Evolutionary conservation across 768 basidiomycete genomes (phyloP).

Genomic region (Podaxis carcinomalis): DNA sequence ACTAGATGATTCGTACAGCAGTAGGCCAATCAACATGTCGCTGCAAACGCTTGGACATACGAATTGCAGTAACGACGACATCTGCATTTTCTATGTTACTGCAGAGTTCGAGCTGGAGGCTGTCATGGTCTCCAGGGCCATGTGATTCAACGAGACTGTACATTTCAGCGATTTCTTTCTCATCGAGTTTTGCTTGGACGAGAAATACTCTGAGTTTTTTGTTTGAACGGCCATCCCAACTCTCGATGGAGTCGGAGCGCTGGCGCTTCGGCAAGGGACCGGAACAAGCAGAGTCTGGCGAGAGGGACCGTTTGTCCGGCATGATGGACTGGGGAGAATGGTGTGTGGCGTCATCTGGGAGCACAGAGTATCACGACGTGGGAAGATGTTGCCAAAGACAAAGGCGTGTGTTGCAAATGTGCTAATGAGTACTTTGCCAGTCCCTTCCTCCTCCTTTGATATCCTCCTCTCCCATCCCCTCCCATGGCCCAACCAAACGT

Average conservation of each 20-base stretch:
- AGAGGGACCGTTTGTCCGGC: neutral
- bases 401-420: neutral
- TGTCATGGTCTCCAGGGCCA: neutral
- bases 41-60: conserved; percentile 65
- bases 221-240: conserved; percentile 7
- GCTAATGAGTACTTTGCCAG: conserved; percentile 12
- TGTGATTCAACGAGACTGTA: conserved; percentile 29
- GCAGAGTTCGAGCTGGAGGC: conserved; percentile 29
- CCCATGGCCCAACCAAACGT: conserved; percentile 22
- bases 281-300: neutral
- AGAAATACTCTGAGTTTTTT: conserved; percentile 24
- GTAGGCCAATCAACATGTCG: conserved; percentile 63
- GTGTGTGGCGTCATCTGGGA: neutral
- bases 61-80: conserved; percentile 61
- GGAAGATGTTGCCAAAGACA: conserved; percentile 23
- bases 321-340: conserved; percentile 1
- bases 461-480: conserved; percentile 16
- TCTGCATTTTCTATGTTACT: conserved; percentile 46
- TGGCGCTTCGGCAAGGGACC: conserved; percentile 5
- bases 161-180: conserved; percentile 30
- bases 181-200: conserved; percentile 35
- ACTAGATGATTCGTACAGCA: conserved; percentile 44
- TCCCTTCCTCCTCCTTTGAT: conserved; percentile 1
- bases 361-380: conserved; percentile 18
- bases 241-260: conserved; percentile 6